Evolutionary conservation across 495 filamentous ascomycete genomes (phyloP).

Genomic region (Jackrogersella multiformis): DNA sequence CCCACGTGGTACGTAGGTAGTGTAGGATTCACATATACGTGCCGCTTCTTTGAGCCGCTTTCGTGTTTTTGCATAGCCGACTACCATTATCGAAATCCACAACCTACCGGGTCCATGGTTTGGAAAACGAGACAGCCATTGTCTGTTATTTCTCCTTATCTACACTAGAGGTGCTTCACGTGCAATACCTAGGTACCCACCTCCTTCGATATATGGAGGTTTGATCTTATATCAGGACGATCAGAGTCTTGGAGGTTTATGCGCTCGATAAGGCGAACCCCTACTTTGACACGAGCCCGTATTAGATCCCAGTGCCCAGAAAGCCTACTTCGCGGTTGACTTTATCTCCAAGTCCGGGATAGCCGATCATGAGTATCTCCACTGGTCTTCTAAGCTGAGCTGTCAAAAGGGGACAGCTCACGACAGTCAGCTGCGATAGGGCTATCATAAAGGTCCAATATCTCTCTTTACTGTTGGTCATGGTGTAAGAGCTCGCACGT

Average conservation of each 20-base stretch:
- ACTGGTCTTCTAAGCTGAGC: constrained; percentile 33
- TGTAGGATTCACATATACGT: background rate
- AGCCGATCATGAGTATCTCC: constrained; percentile 23
- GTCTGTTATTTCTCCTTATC: background rate
- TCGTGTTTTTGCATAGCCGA: background rate
- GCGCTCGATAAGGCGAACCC: constrained; percentile 23
- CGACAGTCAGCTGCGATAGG: constrained; percentile 7
- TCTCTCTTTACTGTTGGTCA: background rate
- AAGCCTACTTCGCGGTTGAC: background rate
- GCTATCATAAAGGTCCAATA: background rate
- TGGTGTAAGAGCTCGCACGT: background rate
- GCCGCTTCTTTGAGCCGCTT: constrained; percentile 5
- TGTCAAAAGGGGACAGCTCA: constrained; percentile 6
- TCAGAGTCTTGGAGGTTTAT: background rate
- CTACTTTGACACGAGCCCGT: constrained; percentile 13
- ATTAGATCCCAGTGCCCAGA: background rate
- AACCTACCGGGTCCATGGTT: background rate
- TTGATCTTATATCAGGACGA: too few relatives aligned
- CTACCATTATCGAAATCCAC: background rate
- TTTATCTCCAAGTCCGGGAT: constrained; percentile 4
- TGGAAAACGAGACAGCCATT: constrained; percentile 1
- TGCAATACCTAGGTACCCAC: background rate
- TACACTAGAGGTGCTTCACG: background rate
- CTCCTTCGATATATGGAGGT: background rate
- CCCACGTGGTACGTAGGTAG: constrained; percentile 34